Percentiles rank a stretch among this genome's conserved stretches.
Evolutionary conservation across 163 green algal genomes (phyloP).

Genomic region (Chloromonas sp.): DNA sequence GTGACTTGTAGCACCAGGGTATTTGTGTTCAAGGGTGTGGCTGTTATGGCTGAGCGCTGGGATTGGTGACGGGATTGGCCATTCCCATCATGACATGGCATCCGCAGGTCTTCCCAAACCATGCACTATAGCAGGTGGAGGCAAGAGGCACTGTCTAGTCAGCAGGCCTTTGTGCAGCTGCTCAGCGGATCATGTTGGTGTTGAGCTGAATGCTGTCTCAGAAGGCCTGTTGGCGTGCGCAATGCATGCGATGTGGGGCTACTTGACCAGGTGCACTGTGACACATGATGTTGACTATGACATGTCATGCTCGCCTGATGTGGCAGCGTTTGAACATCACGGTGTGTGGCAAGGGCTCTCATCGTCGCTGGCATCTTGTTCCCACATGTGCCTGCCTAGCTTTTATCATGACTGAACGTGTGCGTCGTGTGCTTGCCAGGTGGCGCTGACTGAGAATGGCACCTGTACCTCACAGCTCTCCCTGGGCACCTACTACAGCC

Average conservation of each 20-base stretch:
- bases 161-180: too few species aligned
- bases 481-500: constrained; percentile 70
- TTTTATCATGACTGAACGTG: not conserved
- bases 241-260: too few species aligned
- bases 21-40: not conserved
- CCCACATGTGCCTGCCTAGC: not conserved
- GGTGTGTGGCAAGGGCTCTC: not conserved
- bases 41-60: not conserved
- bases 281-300: too few species aligned
- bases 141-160: too few species aligned
- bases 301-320: not conserved
- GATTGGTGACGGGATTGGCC: not conserved
- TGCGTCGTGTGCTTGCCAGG: constrained; percentile 16
- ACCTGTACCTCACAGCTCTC: constrained; percentile 56
- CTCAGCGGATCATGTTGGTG: too few species aligned
- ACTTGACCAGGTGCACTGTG: too few species aligned
- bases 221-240: too few species aligned
- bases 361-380: not conserved
- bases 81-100: too few species aligned
- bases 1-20: not conserved
- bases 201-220: too few species aligned
- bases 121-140: too few species aligned
- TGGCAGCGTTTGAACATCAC: not conserved
- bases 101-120: too few species aligned
- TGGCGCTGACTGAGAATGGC: constrained; percentile 50